These are phyloP conservation scores for Petunia axillaris DNA, from an alignment of 257 asterid species.

Conservation along the genomic window DNA sequence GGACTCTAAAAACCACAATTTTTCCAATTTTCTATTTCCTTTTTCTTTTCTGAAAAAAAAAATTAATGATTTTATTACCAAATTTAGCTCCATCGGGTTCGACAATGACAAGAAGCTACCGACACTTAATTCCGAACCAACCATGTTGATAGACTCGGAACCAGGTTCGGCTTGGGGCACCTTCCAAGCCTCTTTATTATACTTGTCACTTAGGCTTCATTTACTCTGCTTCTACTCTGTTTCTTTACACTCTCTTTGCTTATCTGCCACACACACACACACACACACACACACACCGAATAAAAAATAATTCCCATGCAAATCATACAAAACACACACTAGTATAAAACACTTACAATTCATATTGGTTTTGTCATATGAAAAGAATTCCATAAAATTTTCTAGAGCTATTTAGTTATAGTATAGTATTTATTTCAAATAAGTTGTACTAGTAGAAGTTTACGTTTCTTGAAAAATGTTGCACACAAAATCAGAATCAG, in stretches of 20 bases:
- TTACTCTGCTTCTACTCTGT: slow-evolving; percentile 34
- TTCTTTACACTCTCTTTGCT: neutral
- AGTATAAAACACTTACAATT: neutral
- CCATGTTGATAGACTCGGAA: slow-evolving; percentile 28
- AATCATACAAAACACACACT: neutral
- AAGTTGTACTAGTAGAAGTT: neutral
- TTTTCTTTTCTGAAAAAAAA: neutral
- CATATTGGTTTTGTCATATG: neutral
- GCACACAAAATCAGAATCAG: slow-evolving; percentile 95
- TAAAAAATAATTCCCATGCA: slow-evolving; percentile 14
- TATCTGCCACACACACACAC: neutral
- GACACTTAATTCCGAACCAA: slow-evolving; percentile 59
- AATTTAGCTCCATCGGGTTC: slow-evolving; percentile 22
- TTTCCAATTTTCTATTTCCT: neutral
- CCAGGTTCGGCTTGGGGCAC: slow-evolving; percentile 31
- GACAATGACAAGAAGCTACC: slow-evolving; percentile 67
- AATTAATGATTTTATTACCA: neutral
- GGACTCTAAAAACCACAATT: slow-evolving; percentile 20
- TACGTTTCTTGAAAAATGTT: slow-evolving; percentile 38
- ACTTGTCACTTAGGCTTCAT: slow-evolving; percentile 32
- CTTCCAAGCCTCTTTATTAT: neutral
- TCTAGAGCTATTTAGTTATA: neutral
- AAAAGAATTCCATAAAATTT: neutral
- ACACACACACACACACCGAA: no score
- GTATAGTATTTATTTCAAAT: neutral